phyloP scores from a whole-genome alignment of 2,329 filamentous ascomycete genomes.

The Sordariomycetes sp. region DNA sequence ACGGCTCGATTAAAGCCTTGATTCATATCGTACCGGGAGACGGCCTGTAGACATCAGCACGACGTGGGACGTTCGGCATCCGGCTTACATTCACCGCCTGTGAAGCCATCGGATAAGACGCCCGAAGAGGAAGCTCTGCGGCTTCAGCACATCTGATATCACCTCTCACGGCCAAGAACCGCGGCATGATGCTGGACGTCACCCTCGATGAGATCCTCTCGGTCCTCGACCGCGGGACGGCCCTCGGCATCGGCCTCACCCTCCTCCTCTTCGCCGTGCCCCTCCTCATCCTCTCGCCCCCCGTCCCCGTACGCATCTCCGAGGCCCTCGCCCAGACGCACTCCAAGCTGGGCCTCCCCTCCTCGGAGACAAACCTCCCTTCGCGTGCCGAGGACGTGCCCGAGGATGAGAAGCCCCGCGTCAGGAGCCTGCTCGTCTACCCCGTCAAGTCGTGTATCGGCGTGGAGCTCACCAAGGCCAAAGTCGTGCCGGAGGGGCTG shows the following conservation, averaged over 20 bases:
- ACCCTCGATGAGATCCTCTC: constrained; percentile 11
- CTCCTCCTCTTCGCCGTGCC: constrained; percentile 40
- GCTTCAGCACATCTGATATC: not conserved
- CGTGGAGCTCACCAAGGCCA: constrained; percentile 57
- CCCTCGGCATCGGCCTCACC: constrained; percentile 30
- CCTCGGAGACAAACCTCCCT: not conserved
- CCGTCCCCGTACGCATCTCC: constrained; percentile 37
- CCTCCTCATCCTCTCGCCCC: constrained; percentile 43
- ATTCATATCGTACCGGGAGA: not conserved
- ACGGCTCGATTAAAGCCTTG: not conserved
- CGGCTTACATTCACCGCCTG: not conserved
- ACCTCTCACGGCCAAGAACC: not conserved
- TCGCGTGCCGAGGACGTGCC: not conserved
- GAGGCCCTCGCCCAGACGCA: constrained; percentile 47
- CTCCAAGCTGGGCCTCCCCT: constrained; percentile 26
- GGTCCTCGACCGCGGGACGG: constrained; percentile 17
- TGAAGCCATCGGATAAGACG: no score
- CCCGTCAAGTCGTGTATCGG: constrained; percentile 75
- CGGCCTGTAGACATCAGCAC: not conserved
- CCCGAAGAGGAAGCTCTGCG: not conserved
- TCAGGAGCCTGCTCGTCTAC: constrained; percentile 53
- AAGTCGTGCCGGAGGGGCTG: constrained; percentile 58
- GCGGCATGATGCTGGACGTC: constrained; percentile 9
- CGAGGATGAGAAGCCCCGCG: not conserved
- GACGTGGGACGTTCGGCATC: not conserved